Conservation (phyloP, 345 rosid species). For the Pistacia vera region DNA sequence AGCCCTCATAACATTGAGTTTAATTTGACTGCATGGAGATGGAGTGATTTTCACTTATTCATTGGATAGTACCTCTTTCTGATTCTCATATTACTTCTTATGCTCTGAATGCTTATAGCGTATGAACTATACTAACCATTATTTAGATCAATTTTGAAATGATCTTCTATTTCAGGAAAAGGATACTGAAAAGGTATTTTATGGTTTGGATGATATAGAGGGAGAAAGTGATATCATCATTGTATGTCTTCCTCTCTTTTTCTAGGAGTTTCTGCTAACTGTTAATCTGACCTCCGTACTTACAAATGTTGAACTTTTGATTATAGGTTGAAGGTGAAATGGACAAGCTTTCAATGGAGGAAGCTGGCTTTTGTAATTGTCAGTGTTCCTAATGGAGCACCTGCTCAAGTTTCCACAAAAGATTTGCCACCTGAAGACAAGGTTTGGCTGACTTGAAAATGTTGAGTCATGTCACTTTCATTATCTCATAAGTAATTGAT, state of each 20-base stretch:
- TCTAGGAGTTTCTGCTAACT: not conserved
- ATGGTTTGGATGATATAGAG: conserved; percentile 85
- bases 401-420: too few species aligned
- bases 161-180: conserved; percentile 63
- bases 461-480: too few species aligned
- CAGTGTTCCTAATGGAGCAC: too few species aligned
- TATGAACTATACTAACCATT: not conserved
- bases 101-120: not conserved
- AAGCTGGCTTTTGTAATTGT: too few species aligned
- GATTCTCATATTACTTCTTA: not conserved
- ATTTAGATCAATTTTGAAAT: conserved; percentile 13
- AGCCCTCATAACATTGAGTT: not conserved
- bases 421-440: too few species aligned
- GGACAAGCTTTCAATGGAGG: conserved; percentile 84
- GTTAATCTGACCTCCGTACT: conserved; percentile 1
- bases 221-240: conserved; percentile 72
- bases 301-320: conserved; percentile 20
- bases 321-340: conserved; percentile 96
- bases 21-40: not conserved
- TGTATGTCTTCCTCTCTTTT: conserved; percentile 43
- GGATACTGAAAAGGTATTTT: conserved; percentile 71
- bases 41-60: not conserved
- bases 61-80: not conserved
- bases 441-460: too few species aligned
- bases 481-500: too few species aligned